Conservation (phyloP, 2,329 filamentous ascomycete genomes). For the Albophoma yamanashiensis region DNA sequence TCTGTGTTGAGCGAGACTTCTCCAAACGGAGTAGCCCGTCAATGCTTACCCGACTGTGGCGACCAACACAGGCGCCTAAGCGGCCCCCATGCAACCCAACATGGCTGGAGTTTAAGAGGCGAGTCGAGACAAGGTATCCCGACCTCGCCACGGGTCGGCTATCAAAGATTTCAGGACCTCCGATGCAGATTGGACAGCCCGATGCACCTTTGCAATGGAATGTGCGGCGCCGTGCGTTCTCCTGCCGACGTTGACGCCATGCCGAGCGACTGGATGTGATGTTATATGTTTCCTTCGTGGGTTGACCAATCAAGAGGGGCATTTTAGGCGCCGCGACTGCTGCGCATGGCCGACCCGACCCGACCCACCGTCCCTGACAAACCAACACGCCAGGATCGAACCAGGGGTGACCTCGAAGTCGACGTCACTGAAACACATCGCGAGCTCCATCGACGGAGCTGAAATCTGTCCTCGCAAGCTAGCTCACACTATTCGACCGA, state of each 20-base stretch:
- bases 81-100: background rate
- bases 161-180: background rate
- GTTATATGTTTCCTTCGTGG: constrained; percentile 7
- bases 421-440: background rate
- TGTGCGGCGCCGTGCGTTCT: background rate
- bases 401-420: background rate
- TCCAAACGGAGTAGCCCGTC: background rate
- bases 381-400: background rate
- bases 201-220: background rate
- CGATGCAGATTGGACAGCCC: background rate
- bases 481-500: background rate
- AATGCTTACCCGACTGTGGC: background rate
- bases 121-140: background rate
- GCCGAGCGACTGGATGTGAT: constrained; percentile 11
- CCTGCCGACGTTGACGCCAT: background rate
- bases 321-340: constrained; percentile 19
- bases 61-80: background rate
- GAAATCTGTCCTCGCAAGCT: background rate
- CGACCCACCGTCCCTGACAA: constrained; percentile 10
- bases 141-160: background rate
- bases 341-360: constrained; percentile 13
- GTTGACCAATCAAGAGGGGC: constrained; percentile 12
- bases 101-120: background rate
- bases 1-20: background rate
- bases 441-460: background rate